phyloP scores from a whole-genome alignment of 1,284 basidiomycete genomes.

The Inonotus obliquus region DNA sequence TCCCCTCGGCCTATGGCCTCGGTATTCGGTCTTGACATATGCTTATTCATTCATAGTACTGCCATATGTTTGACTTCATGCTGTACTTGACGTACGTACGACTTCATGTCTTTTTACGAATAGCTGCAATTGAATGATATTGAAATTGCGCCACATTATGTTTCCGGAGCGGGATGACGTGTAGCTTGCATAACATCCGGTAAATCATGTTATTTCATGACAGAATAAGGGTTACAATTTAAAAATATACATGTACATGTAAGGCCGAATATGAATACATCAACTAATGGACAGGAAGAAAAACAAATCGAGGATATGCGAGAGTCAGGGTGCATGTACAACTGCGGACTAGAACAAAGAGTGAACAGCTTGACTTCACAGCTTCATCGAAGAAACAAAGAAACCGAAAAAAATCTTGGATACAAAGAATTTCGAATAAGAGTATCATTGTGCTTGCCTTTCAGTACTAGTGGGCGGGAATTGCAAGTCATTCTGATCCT shows the following conservation, averaged over 20 bases:
- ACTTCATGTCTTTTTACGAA: background rate
- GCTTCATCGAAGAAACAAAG: no score
- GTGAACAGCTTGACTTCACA: no score
- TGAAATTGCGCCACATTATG: background rate
- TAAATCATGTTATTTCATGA: no score
- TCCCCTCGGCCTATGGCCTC: background rate
- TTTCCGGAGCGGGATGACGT: no score
- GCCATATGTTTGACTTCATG: background rate
- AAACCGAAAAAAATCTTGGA: background rate
- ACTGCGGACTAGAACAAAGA: no score
- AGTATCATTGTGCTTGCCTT: background rate
- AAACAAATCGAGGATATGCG: no score
- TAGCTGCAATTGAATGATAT: background rate
- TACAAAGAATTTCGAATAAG: background rate
- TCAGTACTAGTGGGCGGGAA: background rate
- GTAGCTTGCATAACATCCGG: no score
- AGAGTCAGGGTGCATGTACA: no score
- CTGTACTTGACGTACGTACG: background rate
- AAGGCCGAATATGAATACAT: no score
- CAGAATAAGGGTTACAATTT: no score
- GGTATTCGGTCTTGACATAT: background rate
- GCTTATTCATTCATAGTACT: background rate
- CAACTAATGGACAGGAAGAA: no score
- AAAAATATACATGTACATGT: no score
- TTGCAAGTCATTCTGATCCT: background rate